Evolutionary conservation across 192 early-diverging fungal genomes (phyloP).

Genomic region (Chytriomyces sp.): DNA sequence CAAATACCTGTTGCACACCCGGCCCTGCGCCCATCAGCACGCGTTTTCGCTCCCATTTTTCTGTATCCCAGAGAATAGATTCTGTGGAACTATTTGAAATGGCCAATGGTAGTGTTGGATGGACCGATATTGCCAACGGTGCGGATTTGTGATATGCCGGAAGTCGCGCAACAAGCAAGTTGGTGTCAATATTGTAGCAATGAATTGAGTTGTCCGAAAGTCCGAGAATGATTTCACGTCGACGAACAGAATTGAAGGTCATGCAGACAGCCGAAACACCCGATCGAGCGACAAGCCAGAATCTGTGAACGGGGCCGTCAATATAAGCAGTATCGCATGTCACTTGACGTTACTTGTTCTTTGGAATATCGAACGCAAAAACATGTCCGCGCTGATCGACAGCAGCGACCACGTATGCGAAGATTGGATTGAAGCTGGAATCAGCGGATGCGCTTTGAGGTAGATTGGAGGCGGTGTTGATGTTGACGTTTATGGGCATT

Average conservation of each 20-base stretch:
- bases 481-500: background rate
- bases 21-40: conserved; percentile 45
- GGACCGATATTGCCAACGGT: conserved; percentile 42
- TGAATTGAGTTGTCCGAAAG: conserved; percentile 52
- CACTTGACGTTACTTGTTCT: conserved; percentile 47
- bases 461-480: background rate
- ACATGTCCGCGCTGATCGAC: conserved; percentile 58
- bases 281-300: conserved; percentile 50
- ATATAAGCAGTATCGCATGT: background rate
- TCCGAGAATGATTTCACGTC: conserved; percentile 54
- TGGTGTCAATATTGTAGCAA: conserved; percentile 62
- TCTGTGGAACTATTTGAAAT: conserved; percentile 45
- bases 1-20: conserved; percentile 47
- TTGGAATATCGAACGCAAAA: conserved; percentile 50
- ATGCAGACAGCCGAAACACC: conserved; percentile 53
- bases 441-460: background rate
- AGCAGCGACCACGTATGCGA: conserved; percentile 41
- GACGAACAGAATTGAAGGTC: conserved; percentile 49
- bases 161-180: conserved; percentile 52
- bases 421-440: conserved; percentile 2
- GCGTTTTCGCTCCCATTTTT: conserved; percentile 55
- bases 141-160: conserved; percentile 44
- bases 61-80: conserved; percentile 60
- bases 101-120: conserved; percentile 46
- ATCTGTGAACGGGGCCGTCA: conserved; percentile 31